A percentile compares a stretch with the other conserved stretches of the same genome.
phyloP scores from a whole-genome alignment of 805 yeast species.

The Kazachstania martiniae region DNA sequence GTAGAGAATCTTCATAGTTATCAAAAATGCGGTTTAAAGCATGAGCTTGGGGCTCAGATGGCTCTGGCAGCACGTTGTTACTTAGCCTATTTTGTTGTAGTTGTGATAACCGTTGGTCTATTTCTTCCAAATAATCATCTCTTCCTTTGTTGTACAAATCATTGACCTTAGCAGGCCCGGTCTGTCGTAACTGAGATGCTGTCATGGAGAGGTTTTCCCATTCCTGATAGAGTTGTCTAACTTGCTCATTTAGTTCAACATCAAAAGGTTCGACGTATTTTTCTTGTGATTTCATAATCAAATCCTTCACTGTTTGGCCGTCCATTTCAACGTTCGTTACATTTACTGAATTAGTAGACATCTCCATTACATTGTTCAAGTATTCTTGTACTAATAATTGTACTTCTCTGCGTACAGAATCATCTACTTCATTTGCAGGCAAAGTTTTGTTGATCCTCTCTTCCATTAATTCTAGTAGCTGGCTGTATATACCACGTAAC shows the following conservation, averaged over 20 bases:
- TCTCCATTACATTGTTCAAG: conserved; percentile 33
- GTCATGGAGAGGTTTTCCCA: conserved; percentile 54
- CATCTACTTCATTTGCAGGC: conserved; percentile 9
- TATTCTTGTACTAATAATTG: conserved; percentile 17
- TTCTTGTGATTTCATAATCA: conserved; percentile 12
- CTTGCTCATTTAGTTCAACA: conserved; percentile 44
- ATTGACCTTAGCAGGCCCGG: conserved; percentile 37
- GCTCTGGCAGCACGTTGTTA: too few species aligned
- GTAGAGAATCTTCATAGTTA: conserved; percentile 6
- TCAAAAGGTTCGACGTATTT: conserved; percentile 59
- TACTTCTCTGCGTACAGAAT: conserved; percentile 14
- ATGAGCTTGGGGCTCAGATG: too few species aligned
- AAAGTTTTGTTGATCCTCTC: conserved; percentile 13
- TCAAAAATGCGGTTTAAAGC: too few species aligned
- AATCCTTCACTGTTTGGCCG: conserved; percentile 13
- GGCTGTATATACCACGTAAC: conserved; percentile 20
- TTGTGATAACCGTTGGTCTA: too few species aligned
- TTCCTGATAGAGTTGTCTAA: conserved; percentile 44
- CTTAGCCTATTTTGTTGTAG: too few species aligned
- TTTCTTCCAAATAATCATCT: conserved; percentile 23
- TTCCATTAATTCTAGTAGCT: conserved; percentile 17
- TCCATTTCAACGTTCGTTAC: conserved; percentile 44
- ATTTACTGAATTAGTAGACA: conserved; percentile 42
- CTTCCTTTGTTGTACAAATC: conserved; percentile 23
- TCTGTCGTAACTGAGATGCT: conserved; percentile 44